Evolutionary conservation across 805 yeast species (phyloP).

Genomic region (Kluyveromyces aestuarii): DNA sequence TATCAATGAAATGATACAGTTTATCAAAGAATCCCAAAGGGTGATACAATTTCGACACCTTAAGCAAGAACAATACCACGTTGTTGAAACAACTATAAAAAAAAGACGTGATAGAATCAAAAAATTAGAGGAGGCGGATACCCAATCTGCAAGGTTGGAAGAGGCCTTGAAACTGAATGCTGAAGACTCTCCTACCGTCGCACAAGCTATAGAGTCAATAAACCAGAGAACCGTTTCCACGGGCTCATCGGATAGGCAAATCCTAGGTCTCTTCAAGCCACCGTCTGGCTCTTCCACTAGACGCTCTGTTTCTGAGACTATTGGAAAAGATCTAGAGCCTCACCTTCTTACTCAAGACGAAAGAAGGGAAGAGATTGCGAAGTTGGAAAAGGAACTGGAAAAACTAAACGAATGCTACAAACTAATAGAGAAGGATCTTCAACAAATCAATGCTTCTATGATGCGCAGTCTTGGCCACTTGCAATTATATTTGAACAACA

Average conservation of each 20-base stretch:
- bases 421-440: conserved; percentile 30
- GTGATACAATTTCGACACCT: conserved; percentile 53
- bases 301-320: conserved; percentile 9
- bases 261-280: background rate
- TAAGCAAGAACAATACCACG: conserved; percentile 43
- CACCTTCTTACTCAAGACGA: conserved; percentile 28
- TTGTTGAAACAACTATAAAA: conserved; percentile 32
- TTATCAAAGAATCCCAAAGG: conserved; percentile 27
- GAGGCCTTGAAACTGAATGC: conserved; percentile 29
- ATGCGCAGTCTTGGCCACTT: conserved; percentile 23
- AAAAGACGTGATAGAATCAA: conserved; percentile 27
- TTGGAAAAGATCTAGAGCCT: conserved; percentile 23
- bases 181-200: conserved; percentile 28
- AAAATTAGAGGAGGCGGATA: conserved; percentile 27
- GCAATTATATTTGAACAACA: conserved; percentile 19
- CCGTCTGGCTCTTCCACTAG: background rate
- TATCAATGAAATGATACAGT: conserved; percentile 27
- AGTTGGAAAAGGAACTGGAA: conserved; percentile 28
- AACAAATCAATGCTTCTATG: conserved; percentile 29
- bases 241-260: background rate
- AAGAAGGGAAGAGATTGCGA: conserved; percentile 30
- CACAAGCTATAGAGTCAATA: conserved; percentile 5
- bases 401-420: conserved; percentile 33
- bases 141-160: conserved; percentile 20
- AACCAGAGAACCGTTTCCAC: background rate